phyloP scores from a whole-genome alignment of 148 eudicot species.

The Gaultheria prostrata region DNA sequence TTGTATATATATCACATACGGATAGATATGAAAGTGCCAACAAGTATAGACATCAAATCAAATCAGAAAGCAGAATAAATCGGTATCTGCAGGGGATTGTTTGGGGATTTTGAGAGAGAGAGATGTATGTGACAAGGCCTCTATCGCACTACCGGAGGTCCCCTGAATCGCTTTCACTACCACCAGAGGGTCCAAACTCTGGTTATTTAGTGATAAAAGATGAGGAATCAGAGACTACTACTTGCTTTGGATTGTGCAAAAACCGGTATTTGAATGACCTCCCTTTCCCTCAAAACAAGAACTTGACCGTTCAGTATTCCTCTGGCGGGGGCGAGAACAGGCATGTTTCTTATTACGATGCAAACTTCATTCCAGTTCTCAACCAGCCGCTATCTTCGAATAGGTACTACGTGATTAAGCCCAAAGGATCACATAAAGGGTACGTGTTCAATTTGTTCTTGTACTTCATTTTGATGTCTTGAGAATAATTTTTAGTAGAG shows the following conservation, averaged over 20 bases:
- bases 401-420: slow-evolving; percentile 37
- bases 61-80: no score
- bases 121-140: slow-evolving; percentile 53
- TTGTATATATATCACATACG: no score
- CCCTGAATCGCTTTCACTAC: slow-evolving; percentile 35
- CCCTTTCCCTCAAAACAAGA: slow-evolving; percentile 71
- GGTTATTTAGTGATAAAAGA: slow-evolving; percentile 42
- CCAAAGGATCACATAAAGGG: slow-evolving; percentile 43
- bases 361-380: slow-evolving; percentile 45
- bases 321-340: slow-evolving; percentile 5
- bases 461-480: neutral
- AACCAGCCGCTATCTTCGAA: slow-evolving; percentile 44
- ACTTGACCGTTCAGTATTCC: slow-evolving; percentile 26
- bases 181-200: slow-evolving; percentile 27
- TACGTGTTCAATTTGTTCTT: slow-evolving; percentile 15
- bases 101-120: no score
- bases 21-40: no score
- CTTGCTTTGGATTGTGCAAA: slow-evolving; percentile 46
- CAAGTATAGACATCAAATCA: no score
- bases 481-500: neutral
- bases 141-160: slow-evolving; percentile 35
- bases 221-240: slow-evolving; percentile 35
- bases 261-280: slow-evolving; percentile 17
- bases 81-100: no score
- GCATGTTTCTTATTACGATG: slow-evolving; percentile 16